Evolutionary conservation across 345 rosid genomes (phyloP).

Genomic region (Eucalyptus guilfoylei): DNA sequence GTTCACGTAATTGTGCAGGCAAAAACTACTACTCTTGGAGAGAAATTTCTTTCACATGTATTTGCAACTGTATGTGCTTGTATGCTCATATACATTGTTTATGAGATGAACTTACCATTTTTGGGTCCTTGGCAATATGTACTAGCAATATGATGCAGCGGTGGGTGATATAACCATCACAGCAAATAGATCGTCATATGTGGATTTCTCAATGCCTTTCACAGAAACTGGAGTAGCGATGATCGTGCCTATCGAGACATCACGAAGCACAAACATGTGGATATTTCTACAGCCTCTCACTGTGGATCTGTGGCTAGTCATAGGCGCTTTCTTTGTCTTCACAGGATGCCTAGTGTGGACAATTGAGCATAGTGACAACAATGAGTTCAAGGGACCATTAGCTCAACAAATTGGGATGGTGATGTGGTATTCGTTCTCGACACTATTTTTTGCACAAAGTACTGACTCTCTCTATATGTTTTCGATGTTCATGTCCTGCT

Average conservation of each 20-base stretch:
- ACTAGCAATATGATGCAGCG: not conserved
- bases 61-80: not conserved
- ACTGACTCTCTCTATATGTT: not conserved
- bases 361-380: slow-evolving; percentile 24
- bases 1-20: not conserved
- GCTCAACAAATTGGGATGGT: slow-evolving; percentile 17
- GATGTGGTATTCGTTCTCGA: slow-evolving; percentile 35
- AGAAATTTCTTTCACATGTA: no score
- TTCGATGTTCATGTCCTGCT: not conserved
- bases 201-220: slow-evolving; percentile 38
- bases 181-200: slow-evolving; percentile 8
- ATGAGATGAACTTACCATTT: not conserved
- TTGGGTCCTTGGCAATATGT: not conserved
- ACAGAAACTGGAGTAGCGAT: slow-evolving; percentile 32
- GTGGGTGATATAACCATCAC: slow-evolving; percentile 38
- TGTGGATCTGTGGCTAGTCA: slow-evolving; percentile 33
- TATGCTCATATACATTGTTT: not conserved
- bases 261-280: slow-evolving; percentile 20
- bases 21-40: not conserved
- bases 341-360: slow-evolving; percentile 32
- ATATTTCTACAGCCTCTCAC: slow-evolving; percentile 41
- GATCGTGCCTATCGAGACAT: slow-evolving; percentile 11
- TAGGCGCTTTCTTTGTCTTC: slow-evolving; percentile 14
- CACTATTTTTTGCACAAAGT: slow-evolving; percentile 39
- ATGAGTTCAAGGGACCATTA: slow-evolving; percentile 26